Conservation (phyloP, 257 asterid genomes). For the Ajuga chamaepitys region DNA sequence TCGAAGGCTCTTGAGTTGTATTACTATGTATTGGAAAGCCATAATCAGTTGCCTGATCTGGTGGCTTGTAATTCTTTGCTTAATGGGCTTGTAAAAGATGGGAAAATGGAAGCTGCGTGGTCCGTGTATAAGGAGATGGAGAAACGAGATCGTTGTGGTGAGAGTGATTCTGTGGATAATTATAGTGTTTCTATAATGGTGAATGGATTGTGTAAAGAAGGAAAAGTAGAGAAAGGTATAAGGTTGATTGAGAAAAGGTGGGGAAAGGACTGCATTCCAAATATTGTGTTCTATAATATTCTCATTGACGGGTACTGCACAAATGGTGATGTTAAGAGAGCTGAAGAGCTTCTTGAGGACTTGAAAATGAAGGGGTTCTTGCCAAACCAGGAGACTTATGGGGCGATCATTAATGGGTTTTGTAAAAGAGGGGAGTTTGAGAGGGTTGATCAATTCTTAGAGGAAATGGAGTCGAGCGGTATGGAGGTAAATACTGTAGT, state of each 20-base stretch:
- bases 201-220: slow-evolving; percentile 67
- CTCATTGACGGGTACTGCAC: slow-evolving; percentile 83
- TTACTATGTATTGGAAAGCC: slow-evolving; percentile 35
- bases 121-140: slow-evolving; percentile 48
- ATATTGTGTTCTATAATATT: slow-evolving; percentile 64
- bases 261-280: slow-evolving; percentile 81
- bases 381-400: slow-evolving; percentile 71
- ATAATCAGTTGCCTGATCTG: slow-evolving; percentile 39
- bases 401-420: slow-evolving; percentile 67
- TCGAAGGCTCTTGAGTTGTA: slow-evolving; percentile 57
- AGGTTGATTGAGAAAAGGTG: slow-evolving; percentile 70
- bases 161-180: slow-evolving; percentile 42
- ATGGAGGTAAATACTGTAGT: slow-evolving; percentile 38
- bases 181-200: slow-evolving; percentile 77
- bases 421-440: slow-evolving; percentile 60
- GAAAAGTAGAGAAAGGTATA: slow-evolving; percentile 63
- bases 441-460: slow-evolving; percentile 43
- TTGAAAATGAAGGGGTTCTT: slow-evolving; percentile 73
- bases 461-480: slow-evolving; percentile 64
- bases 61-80: slow-evolving; percentile 77
- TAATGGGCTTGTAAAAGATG: slow-evolving; percentile 53
- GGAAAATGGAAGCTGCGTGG: slow-evolving; percentile 47
- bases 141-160: slow-evolving; percentile 35
- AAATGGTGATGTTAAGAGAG: slow-evolving; percentile 55
- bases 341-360: slow-evolving; percentile 43